These are phyloP conservation scores for Pythium phragmitis DNA, from an alignment of 352 stramenopile species.

Conservation along the genomic window DNA sequence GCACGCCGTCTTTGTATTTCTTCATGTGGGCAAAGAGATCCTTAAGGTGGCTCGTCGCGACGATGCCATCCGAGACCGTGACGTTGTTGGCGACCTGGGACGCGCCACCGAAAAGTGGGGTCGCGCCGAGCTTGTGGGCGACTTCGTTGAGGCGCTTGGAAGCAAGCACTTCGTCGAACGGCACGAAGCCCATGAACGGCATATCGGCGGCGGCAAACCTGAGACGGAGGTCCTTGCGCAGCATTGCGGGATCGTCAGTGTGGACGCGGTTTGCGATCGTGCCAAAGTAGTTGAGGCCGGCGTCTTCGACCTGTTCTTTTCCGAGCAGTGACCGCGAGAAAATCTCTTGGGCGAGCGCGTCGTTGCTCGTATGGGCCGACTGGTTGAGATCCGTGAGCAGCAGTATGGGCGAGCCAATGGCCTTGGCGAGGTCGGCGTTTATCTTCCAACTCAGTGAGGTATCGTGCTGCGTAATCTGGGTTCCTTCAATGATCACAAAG, in stretches of 20 bases:
- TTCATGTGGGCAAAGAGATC: slow-evolving; percentile 77
- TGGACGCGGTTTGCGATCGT: slow-evolving; percentile 75
- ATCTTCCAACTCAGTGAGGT: slow-evolving; percentile 78
- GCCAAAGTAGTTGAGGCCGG: slow-evolving; percentile 64
- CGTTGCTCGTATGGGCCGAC: slow-evolving; percentile 27
- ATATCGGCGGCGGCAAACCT: slow-evolving; percentile 42
- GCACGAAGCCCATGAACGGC: slow-evolving; percentile 67
- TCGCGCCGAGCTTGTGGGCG: slow-evolving; percentile 58
- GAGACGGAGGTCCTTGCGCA: slow-evolving; percentile 34
- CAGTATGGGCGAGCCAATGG: slow-evolving; percentile 60
- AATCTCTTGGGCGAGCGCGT: slow-evolving; percentile 49
- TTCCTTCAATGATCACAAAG: slow-evolving; percentile 86
- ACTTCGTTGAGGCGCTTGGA: slow-evolving; percentile 82
- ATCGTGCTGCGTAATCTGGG: slow-evolving; percentile 62
- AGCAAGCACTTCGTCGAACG: slow-evolving; percentile 62
- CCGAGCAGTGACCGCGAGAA: slow-evolving; percentile 50
- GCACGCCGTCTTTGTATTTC: slow-evolving; percentile 69
- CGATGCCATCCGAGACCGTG: slow-evolving; percentile 61
- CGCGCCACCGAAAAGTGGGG: slow-evolving; percentile 51
- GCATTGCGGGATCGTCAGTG: slow-evolving; percentile 32
- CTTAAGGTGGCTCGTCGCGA: slow-evolving; percentile 68
- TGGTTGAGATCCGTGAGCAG: slow-evolving; percentile 54
- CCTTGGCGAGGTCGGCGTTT: slow-evolving; percentile 75
- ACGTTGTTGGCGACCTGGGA: slow-evolving; percentile 69
- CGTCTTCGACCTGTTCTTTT: slow-evolving; percentile 58